phyloP scores from a whole-genome alignment of 352 stramenopile genomes.

The Globisporangium heterothallicum region DNA sequence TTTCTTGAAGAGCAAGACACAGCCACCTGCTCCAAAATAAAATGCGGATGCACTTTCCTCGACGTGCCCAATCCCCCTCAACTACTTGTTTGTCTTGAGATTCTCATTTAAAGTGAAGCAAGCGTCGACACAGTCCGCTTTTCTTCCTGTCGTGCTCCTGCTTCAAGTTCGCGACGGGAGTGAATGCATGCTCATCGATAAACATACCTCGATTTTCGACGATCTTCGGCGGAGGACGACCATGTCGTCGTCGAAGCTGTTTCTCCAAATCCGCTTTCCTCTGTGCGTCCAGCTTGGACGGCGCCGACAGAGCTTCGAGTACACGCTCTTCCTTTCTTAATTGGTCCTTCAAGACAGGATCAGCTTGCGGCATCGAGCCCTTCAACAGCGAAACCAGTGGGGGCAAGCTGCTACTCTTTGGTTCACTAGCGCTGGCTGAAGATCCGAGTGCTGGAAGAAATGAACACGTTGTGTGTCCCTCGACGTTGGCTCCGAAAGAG shows the following conservation, averaged over 20 bases:
- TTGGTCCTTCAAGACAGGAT: conserved; percentile 10
- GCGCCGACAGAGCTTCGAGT: conserved; percentile 17
- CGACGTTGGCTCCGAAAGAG: conserved; percentile 1
- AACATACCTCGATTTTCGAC: conserved; percentile 30
- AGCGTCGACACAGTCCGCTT: conserved; percentile 24
- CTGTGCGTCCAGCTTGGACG: background rate
- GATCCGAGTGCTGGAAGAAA: background rate
- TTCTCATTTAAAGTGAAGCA: conserved; percentile 31
- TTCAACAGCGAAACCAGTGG: background rate
- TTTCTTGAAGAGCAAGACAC: conserved; percentile 10
- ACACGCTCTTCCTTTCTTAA: conserved; percentile 28
- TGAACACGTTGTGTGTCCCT: background rate
- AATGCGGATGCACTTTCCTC: conserved; percentile 5
- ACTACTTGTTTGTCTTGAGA: background rate
- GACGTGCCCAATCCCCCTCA: background rate
- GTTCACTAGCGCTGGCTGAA: background rate
- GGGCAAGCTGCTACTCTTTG: background rate
- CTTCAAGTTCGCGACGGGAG: conserved; percentile 12
- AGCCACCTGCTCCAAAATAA: conserved; percentile 12
- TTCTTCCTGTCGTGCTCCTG: conserved; percentile 38
- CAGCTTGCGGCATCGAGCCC: background rate
- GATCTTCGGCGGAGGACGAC: conserved; percentile 26
- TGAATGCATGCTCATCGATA: conserved; percentile 28
- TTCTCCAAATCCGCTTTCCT: conserved; percentile 12
- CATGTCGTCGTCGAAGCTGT: conserved; percentile 34